phyloP scores from a whole-genome alignment of 176 grass and related monocot genomes.

The Eragrostis nindensis region DNA sequence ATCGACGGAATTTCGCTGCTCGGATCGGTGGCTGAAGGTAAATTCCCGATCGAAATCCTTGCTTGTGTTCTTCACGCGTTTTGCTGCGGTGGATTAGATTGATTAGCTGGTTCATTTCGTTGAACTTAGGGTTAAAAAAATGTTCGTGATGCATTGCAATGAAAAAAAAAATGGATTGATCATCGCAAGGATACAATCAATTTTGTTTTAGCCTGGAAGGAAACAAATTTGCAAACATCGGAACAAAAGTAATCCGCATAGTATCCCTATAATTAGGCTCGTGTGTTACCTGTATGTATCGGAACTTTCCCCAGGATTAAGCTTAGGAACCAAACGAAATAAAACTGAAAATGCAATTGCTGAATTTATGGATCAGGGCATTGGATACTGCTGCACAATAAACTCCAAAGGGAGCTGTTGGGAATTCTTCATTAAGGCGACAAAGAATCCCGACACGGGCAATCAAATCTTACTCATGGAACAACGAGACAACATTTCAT shows the following conservation, averaged over 20 bases:
- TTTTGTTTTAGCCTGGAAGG: neutral
- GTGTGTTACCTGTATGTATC: neutral
- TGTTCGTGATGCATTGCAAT: neutral
- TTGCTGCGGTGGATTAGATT: neutral
- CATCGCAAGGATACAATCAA: neutral
- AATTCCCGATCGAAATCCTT: neutral
- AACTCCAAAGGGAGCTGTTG: neutral
- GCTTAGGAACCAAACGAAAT: neutral
- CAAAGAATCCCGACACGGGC: too few relatives aligned
- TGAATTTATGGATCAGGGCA: neutral
- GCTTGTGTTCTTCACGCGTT: neutral
- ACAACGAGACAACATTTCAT: too few relatives aligned
- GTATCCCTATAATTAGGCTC: neutral
- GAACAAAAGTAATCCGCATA: neutral
- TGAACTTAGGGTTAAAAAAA: neutral
- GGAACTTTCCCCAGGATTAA: neutral
- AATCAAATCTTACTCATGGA: too few relatives aligned
- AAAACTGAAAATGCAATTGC: neutral
- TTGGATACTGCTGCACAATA: neutral
- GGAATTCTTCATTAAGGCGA: too few relatives aligned
- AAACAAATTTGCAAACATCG: neutral
- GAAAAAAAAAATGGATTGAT: neutral
- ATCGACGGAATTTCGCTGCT: neutral
- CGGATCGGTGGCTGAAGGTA: neutral
- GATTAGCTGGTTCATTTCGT: neutral